phyloP scores from a whole-genome alignment of 257 asterid species.

The Lycium barbarum region DNA sequence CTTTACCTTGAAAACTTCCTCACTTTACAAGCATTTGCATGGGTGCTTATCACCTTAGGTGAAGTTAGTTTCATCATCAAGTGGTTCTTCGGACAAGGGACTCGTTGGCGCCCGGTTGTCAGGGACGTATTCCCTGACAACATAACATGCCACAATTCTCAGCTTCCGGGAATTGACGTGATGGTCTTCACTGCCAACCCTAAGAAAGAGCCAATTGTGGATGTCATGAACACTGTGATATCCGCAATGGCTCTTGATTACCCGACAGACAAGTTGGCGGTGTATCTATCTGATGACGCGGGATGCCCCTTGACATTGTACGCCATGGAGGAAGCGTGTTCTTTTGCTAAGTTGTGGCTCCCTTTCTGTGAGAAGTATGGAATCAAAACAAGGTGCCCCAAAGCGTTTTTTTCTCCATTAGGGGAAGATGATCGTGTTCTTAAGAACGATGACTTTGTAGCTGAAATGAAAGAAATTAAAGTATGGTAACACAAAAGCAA shows the following conservation, averaged over 20 bases:
- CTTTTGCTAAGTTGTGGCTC: conserved; percentile 55
- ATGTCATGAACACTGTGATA: conserved; percentile 76
- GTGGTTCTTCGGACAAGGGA: conserved; percentile 61
- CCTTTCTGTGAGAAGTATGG: conserved; percentile 63
- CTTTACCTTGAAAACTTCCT: neutral
- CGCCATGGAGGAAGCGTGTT: conserved; percentile 53
- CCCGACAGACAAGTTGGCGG: conserved; percentile 59
- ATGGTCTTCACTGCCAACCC: conserved; percentile 73
- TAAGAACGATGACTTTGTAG: conserved; percentile 27
- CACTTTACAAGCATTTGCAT: conserved; percentile 10
- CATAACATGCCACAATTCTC: conserved; percentile 42
- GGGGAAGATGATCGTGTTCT: conserved; percentile 28
- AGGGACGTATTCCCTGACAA: conserved; percentile 53
- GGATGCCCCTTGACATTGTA: conserved; percentile 50
- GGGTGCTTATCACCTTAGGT: conserved; percentile 35
- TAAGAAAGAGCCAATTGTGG: conserved; percentile 56
- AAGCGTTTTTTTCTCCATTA: conserved; percentile 45
- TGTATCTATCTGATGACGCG: conserved; percentile 71
- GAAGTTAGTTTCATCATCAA: conserved; percentile 49
- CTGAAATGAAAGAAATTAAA: conserved; percentile 40
- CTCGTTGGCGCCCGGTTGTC: conserved; percentile 55
- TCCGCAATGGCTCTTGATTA: conserved; percentile 80
- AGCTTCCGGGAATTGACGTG: conserved; percentile 62
- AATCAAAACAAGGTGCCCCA: conserved; percentile 58
- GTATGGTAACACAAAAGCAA: conserved; percentile 21